Evolutionary conservation across 192 early-diverging fungal species (phyloP).

Genomic region (Coemansia sp.): DNA sequence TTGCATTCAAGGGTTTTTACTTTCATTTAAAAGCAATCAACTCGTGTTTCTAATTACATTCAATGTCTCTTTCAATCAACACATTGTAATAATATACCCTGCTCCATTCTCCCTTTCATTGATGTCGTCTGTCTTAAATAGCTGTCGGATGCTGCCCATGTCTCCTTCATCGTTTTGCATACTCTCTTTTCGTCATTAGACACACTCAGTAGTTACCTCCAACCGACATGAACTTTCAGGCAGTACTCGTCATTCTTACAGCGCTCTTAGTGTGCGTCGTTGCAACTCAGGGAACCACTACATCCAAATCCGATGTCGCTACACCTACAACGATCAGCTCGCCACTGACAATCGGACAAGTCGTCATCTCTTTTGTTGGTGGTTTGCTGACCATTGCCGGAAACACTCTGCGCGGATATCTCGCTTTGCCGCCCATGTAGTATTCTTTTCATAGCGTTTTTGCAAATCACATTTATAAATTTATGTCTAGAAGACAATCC

Average conservation of each 20-base stretch:
- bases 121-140: too few species aligned
- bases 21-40: too few species aligned
- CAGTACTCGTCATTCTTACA: background rate
- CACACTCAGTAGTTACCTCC: background rate
- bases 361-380: constrained; percentile 4
- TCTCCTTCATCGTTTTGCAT: too few species aligned
- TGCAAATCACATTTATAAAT: background rate
- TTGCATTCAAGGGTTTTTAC: too few species aligned
- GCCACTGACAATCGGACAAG: constrained; percentile 5
- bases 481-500: background rate
- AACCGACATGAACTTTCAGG: background rate
- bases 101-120: too few species aligned
- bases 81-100: too few species aligned
- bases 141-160: too few species aligned
- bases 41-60: too few species aligned
- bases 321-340: background rate
- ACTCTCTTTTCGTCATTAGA: background rate
- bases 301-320: background rate
- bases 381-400: constrained; percentile 2
- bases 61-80: too few species aligned
- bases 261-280: background rate
- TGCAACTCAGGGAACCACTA: background rate
- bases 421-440: constrained; percentile 1
- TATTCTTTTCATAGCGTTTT: background rate
- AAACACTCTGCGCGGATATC: constrained; percentile 8